Evolutionary conservation across 345 rosid genomes (phyloP).

Genomic region (Erysimum cheiranthoides): DNA sequence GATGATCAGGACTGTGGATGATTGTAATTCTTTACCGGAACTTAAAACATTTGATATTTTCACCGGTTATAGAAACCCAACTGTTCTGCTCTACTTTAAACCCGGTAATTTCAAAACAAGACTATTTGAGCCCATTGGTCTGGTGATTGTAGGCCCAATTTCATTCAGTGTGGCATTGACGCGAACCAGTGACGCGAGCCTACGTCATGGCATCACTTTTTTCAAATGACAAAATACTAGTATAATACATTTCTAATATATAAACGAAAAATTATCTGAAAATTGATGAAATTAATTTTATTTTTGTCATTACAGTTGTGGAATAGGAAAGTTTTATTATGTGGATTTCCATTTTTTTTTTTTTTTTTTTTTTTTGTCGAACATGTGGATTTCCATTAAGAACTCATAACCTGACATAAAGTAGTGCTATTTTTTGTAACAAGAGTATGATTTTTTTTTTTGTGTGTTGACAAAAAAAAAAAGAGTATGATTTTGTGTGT

Average conservation of each 20-base stretch:
- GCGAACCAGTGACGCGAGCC: slow-evolving; percentile 22
- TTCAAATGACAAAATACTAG: neutral
- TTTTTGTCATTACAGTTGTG: neutral
- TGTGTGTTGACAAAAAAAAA: too few relatives aligned
- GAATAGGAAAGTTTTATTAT: too few relatives aligned
- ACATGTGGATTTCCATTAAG: neutral
- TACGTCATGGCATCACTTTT: slow-evolving; percentile 12
- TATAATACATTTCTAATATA: neutral
- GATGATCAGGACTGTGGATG: neutral
- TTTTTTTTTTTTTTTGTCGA: too few relatives aligned
- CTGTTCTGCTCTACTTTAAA: neutral
- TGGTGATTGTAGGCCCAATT: slow-evolving; percentile 16
- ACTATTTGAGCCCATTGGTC: slow-evolving; percentile 11
- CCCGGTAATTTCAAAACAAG: neutral
- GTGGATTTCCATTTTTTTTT: neutral
- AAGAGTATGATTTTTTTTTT: neutral
- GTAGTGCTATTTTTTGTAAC: neutral
- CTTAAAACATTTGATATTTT: neutral
- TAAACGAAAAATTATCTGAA: neutral
- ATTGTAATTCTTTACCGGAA: neutral
- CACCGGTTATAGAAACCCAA: slow-evolving; percentile 24
- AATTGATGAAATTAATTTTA: neutral
- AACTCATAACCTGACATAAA: too few relatives aligned
- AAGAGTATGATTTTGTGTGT: neutral
- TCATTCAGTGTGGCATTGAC: neutral